A percentile compares a stretch with the other conserved stretches of the same genome.
phyloP scores from a whole-genome alignment of 2,329 filamentous ascomycete genomes.

The Hirsutella rhossiliensis region DNA sequence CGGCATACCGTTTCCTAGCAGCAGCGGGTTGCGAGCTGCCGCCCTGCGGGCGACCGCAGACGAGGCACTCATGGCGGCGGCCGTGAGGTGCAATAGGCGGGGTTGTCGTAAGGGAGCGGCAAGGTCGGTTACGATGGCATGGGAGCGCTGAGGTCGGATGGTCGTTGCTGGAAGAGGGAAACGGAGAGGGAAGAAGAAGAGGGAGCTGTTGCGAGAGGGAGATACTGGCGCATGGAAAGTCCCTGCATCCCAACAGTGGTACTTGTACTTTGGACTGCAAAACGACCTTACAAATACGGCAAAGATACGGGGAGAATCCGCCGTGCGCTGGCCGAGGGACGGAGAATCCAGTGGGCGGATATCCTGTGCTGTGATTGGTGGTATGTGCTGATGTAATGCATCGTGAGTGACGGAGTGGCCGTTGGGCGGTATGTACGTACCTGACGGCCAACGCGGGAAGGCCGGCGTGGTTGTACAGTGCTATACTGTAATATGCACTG shows the following conservation, averaged over 20 bases:
- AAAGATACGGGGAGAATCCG: background rate
- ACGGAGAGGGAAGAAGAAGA: background rate
- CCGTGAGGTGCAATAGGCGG: background rate
- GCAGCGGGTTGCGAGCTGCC: conserved; percentile 38
- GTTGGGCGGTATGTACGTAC: too few relatives aligned
- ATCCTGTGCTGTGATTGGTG: background rate
- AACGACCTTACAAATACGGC: background rate
- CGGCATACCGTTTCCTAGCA: conserved; percentile 21
- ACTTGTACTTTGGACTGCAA: background rate
- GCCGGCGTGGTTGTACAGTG: too few relatives aligned
- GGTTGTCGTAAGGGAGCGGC: background rate
- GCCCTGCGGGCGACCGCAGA: conserved; percentile 43
- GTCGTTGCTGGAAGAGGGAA: background rate
- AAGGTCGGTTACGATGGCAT: background rate
- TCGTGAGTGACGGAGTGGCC: too few relatives aligned
- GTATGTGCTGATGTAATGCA: too few relatives aligned
- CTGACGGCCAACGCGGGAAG: too few relatives aligned
- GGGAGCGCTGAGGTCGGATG: background rate
- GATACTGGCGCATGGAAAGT: background rate
- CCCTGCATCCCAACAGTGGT: background rate
- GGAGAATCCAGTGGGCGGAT: background rate
- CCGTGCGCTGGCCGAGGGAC: background rate
- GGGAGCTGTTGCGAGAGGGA: background rate
- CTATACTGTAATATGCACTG: too few relatives aligned
- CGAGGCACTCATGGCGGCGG: conserved; percentile 40